Conservation (phyloP, 2,329 filamentous ascomycete genomes). For the Didymellaceae sp. region DNA sequence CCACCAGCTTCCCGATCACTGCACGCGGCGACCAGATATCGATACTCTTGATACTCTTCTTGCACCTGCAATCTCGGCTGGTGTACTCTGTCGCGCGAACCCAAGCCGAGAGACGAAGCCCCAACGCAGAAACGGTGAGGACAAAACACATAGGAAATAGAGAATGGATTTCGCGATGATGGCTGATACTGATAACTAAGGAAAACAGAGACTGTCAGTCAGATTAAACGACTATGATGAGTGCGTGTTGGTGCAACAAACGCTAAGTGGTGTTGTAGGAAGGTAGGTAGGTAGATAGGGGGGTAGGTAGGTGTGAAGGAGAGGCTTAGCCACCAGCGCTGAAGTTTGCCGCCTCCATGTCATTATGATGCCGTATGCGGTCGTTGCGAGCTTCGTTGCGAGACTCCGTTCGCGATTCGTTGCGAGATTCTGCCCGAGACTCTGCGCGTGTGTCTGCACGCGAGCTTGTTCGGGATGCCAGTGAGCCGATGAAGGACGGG, state of each 20-base stretch:
- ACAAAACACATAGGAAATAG: conserved; percentile 44
- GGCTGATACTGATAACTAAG: conserved; percentile 29
- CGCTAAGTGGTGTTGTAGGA: conserved; percentile 17
- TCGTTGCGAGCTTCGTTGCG: conserved; percentile 35
- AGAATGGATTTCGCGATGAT: conserved; percentile 19
- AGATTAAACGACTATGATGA: conserved; percentile 30
- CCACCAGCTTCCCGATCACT: conserved; percentile 26
- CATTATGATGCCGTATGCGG: conserved; percentile 30
- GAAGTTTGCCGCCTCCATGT: conserved; percentile 36
- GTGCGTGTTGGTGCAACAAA: conserved; percentile 17
- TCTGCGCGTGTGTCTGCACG: conserved; percentile 34
- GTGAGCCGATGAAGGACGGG: conserved; percentile 40
- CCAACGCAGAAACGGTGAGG: conserved; percentile 35
- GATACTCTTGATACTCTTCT: not conserved
- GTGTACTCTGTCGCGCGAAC: conserved; percentile 31
- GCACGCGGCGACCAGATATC: conserved; percentile 35
- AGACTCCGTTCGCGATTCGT: conserved; percentile 21
- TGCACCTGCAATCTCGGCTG: too few species aligned
- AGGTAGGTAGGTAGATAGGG: not conserved
- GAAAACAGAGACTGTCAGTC: conserved; percentile 41
- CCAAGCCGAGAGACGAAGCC: conserved; percentile 36
- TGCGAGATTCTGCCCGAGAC: conserved; percentile 30
- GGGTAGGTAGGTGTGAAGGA: not conserved
- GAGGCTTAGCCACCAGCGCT: conserved; percentile 36
- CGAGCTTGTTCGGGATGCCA: conserved; percentile 46